Base-by-base conservation (phyloP, 345 rosid genomes). In the Capsella bursapastoris region DNA sequence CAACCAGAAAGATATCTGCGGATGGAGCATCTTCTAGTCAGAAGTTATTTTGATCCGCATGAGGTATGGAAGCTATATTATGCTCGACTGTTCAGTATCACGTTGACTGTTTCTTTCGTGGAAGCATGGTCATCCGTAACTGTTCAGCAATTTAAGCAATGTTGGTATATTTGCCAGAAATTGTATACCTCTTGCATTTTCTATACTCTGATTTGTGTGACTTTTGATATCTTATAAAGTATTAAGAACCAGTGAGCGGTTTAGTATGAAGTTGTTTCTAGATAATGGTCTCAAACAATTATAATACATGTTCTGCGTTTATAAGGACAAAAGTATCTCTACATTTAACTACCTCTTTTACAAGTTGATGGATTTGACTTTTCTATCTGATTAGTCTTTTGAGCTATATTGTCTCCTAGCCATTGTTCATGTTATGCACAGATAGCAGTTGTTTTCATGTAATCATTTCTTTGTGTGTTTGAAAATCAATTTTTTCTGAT, bases 1-100 rank as follows among this genome's bases (percentile, higher is more conserved):
- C 96, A 92, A 80, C 92, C 99, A 18, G 97, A 90, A 62, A 86
- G 99, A 86, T 92, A 92, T 84, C 82, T 95, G 90, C 78, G 86
- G 52, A 96, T 95, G 34, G 96, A 95, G 79, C 98, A 95, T 86
- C 95, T 92, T 50, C 85, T 95, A 43, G 98, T 95, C 75, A 86
- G 97, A 82, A 88, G 97, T 61, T 95, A 95, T 72, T 95, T 92
- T 79, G 98, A 92, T 83, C 96, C 99, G 0, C 88, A 86, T 78
- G 99, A 95, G 97, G 98, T 95, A 32, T 68, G 84, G 52, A 35
- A 72, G 35, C 67, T 73, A 29, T 58, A 2, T 4, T 57, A 31
- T 50, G 27, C 67, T 64, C 6, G 15, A 55, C 7, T 63, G 27
- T 62, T 44, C 6, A 18, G 49, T 52, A 11, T 50, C 28, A 59